Base-by-base conservation (phyloP, 371 early-diverging fungal genomes). In the Zychaea mexicana region DNA sequence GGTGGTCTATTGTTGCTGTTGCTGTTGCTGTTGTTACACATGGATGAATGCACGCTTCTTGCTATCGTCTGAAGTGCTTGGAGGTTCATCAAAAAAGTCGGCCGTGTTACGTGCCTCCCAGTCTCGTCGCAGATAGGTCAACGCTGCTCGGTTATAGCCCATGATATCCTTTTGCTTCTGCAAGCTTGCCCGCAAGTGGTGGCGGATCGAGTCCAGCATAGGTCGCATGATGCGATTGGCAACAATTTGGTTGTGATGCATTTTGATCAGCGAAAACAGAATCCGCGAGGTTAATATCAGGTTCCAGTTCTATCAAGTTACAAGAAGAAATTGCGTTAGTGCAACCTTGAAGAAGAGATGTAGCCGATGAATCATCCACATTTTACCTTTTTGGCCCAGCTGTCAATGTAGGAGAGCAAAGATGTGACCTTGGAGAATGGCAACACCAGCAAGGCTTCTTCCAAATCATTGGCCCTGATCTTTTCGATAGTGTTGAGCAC, bases 361-460 rank as follows among this genome's bases (percentile, higher is more conserved):
- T 8, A n/a, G n/a, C n/a, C n/a, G n/a, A n/a, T 30, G 15, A 54
- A 57, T 57, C 10, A 32, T 60, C 21, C 69, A 31, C 26, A 27
- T 27, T 64, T 39, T 74, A 90, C 91, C 87, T 86, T 89, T 64
- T 86, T 85, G 2, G 90, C 88, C 95, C 95, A 95, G 3, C 76
- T 70, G 59, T 88, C 88, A 47, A 96, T 70, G 68, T 90, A 91
- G 32, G 80, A 76, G 52, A 98, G 81, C 38, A 98, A 69, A 31
- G 87, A 87, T 26, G 86, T 78, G 27, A 95, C 91, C 22, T 90
- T 88, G 33, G 76, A 62, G 62, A 96, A 95, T 2, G 96, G 93
- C 62, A 98, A 76, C 26, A 94, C 89, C 74, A 96, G 74, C 64
- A 98, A 73, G 0, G 96, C 93, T 62, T 94, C 94, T 30, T 96